Evolutionary conservation across 1,284 basidiomycete genomes (phyloP).

Genomic region (Ceratobasidium sp.): DNA sequence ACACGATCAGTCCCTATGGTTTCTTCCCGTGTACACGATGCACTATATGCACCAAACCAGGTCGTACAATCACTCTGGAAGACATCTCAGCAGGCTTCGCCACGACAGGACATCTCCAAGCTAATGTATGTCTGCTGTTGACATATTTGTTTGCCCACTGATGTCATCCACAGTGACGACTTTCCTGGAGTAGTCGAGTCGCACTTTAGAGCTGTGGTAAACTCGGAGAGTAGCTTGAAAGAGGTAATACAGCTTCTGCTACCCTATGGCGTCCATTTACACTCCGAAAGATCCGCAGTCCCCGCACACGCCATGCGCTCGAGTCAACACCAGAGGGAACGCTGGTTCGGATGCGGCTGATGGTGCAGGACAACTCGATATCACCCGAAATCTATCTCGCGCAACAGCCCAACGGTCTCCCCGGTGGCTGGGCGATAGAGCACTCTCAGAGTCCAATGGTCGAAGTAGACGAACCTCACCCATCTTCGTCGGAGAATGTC

Average conservation of each 20-base stretch:
- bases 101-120: neutral
- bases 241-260: constrained; percentile 5
- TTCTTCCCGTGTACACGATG: constrained; percentile 1
- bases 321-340: constrained; percentile 48
- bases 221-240: constrained; percentile 14
- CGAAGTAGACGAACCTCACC: constrained; percentile 46
- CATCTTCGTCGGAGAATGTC: constrained; percentile 45
- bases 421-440: constrained; percentile 73
- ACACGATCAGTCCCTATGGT: constrained; percentile 4
- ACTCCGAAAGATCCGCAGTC: constrained; percentile 10
- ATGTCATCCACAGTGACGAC: neutral
- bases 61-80: constrained; percentile 17
- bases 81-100: neutral
- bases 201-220: neutral
- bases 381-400: constrained; percentile 75
- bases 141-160: neutral
- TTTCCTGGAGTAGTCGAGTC: neutral
- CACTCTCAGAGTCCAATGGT: constrained; percentile 45
- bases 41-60: neutral
- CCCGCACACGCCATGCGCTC: neutral
- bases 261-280: constrained; percentile 13
- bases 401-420: constrained; percentile 52
- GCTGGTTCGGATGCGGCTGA: constrained; percentile 69
- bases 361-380: constrained; percentile 78
- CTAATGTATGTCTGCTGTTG: neutral